Percentiles rank a stretch among this genome's conserved stretches.
These are phyloP conservation scores for Camelina hispida DNA, from an alignment of 345 rosid species.

Conservation along the genomic window DNA sequence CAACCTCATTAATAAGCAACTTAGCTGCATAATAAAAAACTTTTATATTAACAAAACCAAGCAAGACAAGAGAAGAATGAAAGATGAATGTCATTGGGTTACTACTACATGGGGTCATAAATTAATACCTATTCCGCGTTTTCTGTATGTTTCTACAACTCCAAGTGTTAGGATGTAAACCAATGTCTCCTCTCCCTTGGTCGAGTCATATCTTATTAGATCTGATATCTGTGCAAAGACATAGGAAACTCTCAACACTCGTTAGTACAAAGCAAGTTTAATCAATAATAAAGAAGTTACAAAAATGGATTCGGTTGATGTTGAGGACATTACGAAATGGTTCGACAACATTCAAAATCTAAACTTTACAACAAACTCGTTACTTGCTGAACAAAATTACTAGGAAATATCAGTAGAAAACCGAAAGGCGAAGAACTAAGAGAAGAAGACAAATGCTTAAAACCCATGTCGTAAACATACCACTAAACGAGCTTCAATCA, in stretches of 20 bases:
- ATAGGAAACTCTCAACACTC: slow-evolving; percentile 11
- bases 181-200: slow-evolving; percentile 73
- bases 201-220: slow-evolving; percentile 69
- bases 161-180: slow-evolving; percentile 92
- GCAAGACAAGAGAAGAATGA: slow-evolving; percentile 26
- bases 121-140: slow-evolving; percentile 75
- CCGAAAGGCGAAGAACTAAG: slow-evolving; percentile 1
- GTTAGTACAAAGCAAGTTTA: slow-evolving; percentile 1
- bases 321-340: background rate
- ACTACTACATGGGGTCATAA: no score
- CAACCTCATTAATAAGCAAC: slow-evolving; percentile 75
- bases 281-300: slow-evolving; percentile 6
- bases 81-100: background rate
- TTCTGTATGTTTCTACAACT: slow-evolving; percentile 79
- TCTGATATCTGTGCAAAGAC: slow-evolving; percentile 75
- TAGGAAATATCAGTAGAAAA: background rate
- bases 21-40: slow-evolving; percentile 56
- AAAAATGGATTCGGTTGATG: background rate
- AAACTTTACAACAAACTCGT: background rate
- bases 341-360: background rate
- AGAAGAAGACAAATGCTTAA: slow-evolving; percentile 16
- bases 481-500: slow-evolving; percentile 2
- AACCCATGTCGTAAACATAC: background rate
- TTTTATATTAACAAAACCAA: slow-evolving; percentile 30
- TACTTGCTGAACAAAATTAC: background rate